Conservation (phyloP, 805 yeast species). For the Candida ascalaphidarum region DNA sequence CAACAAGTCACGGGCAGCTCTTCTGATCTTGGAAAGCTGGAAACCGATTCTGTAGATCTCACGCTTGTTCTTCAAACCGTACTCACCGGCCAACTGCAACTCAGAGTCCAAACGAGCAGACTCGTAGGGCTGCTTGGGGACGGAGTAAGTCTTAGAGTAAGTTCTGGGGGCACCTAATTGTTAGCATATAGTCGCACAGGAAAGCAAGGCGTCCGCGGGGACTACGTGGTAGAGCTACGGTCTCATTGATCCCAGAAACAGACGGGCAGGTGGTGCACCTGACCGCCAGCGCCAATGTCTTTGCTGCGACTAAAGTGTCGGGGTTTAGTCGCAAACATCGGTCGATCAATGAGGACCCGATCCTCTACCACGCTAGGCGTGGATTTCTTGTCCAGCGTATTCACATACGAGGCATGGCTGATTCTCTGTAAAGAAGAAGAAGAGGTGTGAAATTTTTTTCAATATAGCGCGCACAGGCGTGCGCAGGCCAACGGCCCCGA, state of each 20-base stretch:
- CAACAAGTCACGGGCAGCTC: constrained; percentile 99
- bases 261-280: background rate
- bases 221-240: too few species aligned
- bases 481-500: too few species aligned
- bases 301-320: constrained; percentile 72
- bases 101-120: constrained; percentile 99
- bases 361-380: too few species aligned
- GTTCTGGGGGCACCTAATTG: constrained; percentile 92
- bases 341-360: constrained; percentile 57
- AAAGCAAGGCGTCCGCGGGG: too few species aligned
- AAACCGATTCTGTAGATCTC: constrained; percentile 99
- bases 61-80: constrained; percentile 99
- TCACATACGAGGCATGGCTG: constrained; percentile 66
- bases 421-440: background rate
- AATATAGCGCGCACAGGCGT: too few species aligned
- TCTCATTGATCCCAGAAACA: too few species aligned
- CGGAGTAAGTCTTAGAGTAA: constrained; percentile 98
- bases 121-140: constrained; percentile 99
- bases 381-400: constrained; percentile 3
- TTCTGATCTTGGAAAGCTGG: constrained; percentile 98
- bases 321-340: constrained; percentile 23
- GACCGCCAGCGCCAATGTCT: background rate
- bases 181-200: constrained; percentile 17
- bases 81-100: constrained; percentile 99
- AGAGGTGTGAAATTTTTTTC: too few species aligned